A percentile compares a stretch with the other conserved stretches of the same genome.
Conservation (phyloP, 1,139 yeast genomes). For the Pichia sp. region DNA sequence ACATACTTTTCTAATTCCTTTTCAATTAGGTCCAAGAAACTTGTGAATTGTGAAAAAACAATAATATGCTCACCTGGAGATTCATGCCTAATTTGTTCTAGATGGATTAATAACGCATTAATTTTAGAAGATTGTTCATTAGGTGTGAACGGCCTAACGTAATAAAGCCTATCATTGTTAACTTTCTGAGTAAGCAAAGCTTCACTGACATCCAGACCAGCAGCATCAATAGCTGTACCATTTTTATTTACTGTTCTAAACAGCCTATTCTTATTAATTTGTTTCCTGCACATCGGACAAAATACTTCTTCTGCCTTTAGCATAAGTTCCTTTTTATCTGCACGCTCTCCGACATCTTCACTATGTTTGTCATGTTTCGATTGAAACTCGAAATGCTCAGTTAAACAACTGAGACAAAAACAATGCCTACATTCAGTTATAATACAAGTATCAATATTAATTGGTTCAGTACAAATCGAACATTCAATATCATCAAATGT, state of each 20-base stretch:
- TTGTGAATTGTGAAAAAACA: slow-evolving; percentile 87
- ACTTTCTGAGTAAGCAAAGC: slow-evolving; percentile 15
- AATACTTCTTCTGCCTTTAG: slow-evolving; percentile 24
- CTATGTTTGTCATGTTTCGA: slow-evolving; percentile 11
- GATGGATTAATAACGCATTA: slow-evolving; percentile 58
- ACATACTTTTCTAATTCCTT: slow-evolving; percentile 45
- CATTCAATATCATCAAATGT: slow-evolving; percentile 60
- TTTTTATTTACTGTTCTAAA: slow-evolving; percentile 31
- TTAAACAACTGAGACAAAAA: slow-evolving; percentile 69
- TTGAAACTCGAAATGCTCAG: slow-evolving; percentile 53
- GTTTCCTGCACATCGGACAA: slow-evolving; percentile 58
- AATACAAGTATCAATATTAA: slow-evolving; percentile 48
- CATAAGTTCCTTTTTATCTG: background rate
- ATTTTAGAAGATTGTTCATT: slow-evolving; percentile 64
- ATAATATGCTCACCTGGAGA: slow-evolving; percentile 68
- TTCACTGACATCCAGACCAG: slow-evolving; percentile 3
- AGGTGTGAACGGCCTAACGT: slow-evolving; percentile 40
- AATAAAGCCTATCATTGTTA: slow-evolving; percentile 20
- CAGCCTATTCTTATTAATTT: slow-evolving; percentile 39
- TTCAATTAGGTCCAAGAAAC: slow-evolving; percentile 72
- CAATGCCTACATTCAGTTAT: slow-evolving; percentile 79
- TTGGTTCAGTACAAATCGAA: slow-evolving; percentile 74
- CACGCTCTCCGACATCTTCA: background rate
- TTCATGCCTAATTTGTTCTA: slow-evolving; percentile 46
- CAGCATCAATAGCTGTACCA: background rate